Percentiles rank a stretch among this genome's conserved stretches.
Conservation (phyloP, 2,329 filamentous ascomycete species). For the Aspergillus viridinutans region DNA sequence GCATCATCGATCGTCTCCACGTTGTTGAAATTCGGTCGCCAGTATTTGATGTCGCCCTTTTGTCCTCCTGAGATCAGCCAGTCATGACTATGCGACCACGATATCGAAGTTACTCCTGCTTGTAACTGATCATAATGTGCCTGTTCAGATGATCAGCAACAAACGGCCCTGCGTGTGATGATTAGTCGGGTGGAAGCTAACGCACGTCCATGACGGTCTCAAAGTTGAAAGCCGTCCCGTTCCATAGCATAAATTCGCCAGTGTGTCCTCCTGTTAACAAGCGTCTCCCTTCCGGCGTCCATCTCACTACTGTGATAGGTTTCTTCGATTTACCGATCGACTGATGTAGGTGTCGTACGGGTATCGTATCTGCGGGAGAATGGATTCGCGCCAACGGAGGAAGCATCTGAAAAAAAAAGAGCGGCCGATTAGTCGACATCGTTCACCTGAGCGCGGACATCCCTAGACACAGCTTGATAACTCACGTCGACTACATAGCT, state of each 20-base stretch:
- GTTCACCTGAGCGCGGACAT: neutral
- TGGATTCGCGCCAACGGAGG: slow-evolving; percentile 73
- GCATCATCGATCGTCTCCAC: slow-evolving; percentile 84
- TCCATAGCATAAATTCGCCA: slow-evolving; percentile 98
- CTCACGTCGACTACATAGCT: slow-evolving; percentile 88
- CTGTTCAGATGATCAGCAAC: slow-evolving; percentile 26
- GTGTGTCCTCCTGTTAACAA: slow-evolving; percentile 91
- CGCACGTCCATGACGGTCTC: slow-evolving; percentile 90
- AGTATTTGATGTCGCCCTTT: slow-evolving; percentile 94
- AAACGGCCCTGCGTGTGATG: neutral
- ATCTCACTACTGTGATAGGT: slow-evolving; percentile 92
- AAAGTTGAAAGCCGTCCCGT: slow-evolving; percentile 98
- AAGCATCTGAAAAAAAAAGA: slow-evolving; percentile 60
- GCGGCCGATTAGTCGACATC: slow-evolving; percentile 9
- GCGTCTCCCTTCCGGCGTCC: slow-evolving; percentile 92
- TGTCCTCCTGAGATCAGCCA: slow-evolving; percentile 96
- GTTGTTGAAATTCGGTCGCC: slow-evolving; percentile 99
- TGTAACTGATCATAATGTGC: slow-evolving; percentile 67
- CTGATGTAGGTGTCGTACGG: slow-evolving; percentile 94
- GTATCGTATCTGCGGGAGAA: slow-evolving; percentile 78
- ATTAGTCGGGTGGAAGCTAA: slow-evolving; percentile 3
- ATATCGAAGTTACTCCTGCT: slow-evolving; percentile 42
- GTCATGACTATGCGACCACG: slow-evolving; percentile 91
- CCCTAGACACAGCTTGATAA: slow-evolving; percentile 10
- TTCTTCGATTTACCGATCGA: slow-evolving; percentile 98